Conservation (phyloP, 2,329 filamentous ascomycete genomes). For the Dactylella cylindrospora region DNA sequence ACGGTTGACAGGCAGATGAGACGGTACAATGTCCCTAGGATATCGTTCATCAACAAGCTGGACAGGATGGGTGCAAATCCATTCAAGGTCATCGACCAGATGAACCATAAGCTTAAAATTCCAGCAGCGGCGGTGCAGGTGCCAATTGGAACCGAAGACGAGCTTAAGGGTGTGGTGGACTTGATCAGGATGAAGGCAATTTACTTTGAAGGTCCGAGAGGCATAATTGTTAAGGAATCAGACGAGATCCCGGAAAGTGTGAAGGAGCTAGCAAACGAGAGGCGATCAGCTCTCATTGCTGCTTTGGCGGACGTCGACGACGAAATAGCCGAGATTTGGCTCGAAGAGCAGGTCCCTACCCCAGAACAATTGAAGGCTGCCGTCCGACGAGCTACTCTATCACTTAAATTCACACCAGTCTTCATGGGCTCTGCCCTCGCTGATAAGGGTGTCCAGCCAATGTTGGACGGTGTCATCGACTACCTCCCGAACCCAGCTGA, state of each 20-base stretch:
- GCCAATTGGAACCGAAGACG: slow-evolving; percentile 88
- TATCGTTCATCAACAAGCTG: slow-evolving; percentile 99
- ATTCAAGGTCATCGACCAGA: slow-evolving; percentile 95
- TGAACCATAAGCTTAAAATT: slow-evolving; percentile 93
- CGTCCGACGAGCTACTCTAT: slow-evolving; percentile 86
- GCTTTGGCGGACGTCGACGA: slow-evolving; percentile 96
- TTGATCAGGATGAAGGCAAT: slow-evolving; percentile 88
- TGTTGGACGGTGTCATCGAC: slow-evolving; percentile 95
- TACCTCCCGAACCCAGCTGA: slow-evolving; percentile 90
- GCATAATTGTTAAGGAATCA: slow-evolving; percentile 72
- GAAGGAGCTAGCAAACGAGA: slow-evolving; percentile 73
- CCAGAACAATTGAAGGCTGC: slow-evolving; percentile 84
- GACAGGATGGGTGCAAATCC: slow-evolving; percentile 98
- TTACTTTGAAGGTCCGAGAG: slow-evolving; percentile 83
- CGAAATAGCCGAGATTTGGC: slow-evolving; percentile 91
- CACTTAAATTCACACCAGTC: slow-evolving; percentile 86
- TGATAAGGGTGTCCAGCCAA: slow-evolving; percentile 91
- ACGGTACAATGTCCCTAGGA: slow-evolving; percentile 90
- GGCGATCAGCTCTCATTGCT: slow-evolving; percentile 83
- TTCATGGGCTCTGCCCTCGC: slow-evolving; percentile 95
- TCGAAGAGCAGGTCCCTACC: slow-evolving; percentile 81
- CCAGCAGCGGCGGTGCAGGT: slow-evolving; percentile 91
- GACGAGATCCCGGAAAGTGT: slow-evolving; percentile 83
- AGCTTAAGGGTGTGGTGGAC: slow-evolving; percentile 90
- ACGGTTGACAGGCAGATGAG: slow-evolving; percentile 99